Evolutionary conservation across 306 rosid species (phyloP), one percentile per base, ranked within the genome.

Genomic region (Lupinus albus): DNA sequence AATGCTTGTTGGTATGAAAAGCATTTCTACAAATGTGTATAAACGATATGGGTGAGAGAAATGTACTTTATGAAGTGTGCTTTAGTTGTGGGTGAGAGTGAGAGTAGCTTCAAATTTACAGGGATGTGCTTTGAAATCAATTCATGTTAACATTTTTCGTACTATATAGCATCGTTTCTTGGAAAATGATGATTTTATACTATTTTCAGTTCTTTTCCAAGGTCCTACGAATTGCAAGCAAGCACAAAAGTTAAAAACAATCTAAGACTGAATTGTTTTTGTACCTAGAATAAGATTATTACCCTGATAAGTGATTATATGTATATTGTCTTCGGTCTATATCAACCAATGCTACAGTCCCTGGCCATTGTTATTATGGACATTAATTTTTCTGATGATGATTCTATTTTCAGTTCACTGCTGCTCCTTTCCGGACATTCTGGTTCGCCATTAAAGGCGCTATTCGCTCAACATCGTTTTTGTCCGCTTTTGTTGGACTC

Each of bases 401-500:
- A 33, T 79, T 71, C 4, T 72, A 12, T 68, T 77, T 75, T 41
- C 84, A 89, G 98, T 92, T 92, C 87, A 80, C 85, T 79, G 88
- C 62, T 64, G 78, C 88, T 58, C 98, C 96, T 56, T 85, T 82
- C 73, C 93, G 87, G 62, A 92, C 91, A 71, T 89, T 89, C 78
- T 77, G 89, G 86, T 50, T 83, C 62, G 93, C 98, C 45, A 35
- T 86, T 68, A 89, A 83, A 76, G 93, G 86, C 6, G 86, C 86
- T 54, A 93, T 89, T 71, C 93, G 95, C 32, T 93, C 98, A 0
- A 93, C 96, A 50, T 4, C 93, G 33, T 93, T 93, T 75, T 90
- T 93, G 80, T 89, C 98, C 66, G 96, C 95, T 46, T 93, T 88
- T 66, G 98, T 93, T 38, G 94, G 98, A 56, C 84, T 89, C 72